Base-by-base conservation (phyloP, 345 rosid genomes). In the Limnanthes douglasii region DNA sequence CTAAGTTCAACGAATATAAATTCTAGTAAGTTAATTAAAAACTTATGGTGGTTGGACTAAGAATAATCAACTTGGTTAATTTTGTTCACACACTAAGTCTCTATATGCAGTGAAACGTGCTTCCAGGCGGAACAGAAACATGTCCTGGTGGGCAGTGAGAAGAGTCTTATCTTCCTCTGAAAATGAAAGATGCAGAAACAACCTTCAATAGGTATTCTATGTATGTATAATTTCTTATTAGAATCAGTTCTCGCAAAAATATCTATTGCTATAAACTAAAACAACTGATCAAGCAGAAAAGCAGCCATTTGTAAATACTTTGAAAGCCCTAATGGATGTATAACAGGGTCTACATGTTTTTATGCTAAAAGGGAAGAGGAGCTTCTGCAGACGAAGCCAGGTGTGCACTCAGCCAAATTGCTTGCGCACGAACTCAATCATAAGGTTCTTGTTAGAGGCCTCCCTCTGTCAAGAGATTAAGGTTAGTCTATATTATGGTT, bases 21-120 rank as follows among this genome's bases (percentile, higher is more conserved):
- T 49, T 64, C 46, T 53, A 59, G 92, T 84, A 72, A 72, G 92
- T 61, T n/a, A n/a, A n/a, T n/a, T n/a, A n/a, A n/a, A n/a, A n/a
- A n/a, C n/a, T n/a, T 37, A 2, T n/a, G n/a, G n/a, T n/a, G n/a
- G n/a, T n/a, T n/a, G n/a, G 25, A 24, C 32, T 15, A 39, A 24
- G 32, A 6, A 17, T 7, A 8, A 15, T 12, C 14, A 21, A 22
- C 32, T 9, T 43, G 6, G 26, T 41, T 31, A 21, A 37, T 56
- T 34, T 37, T 15, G 46, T 42, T 64, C 43, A 48, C 48, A 39
- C 28, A 34, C 41, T 15, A 28, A 11, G 15, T 48, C 28, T 6
- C 34, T 15, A 48, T 43, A 21, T 50, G 54, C 75, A 75, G 86
- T 36, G 53, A 75, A 53, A n/a, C n/a, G n/a, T n/a, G n/a, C n/a